Percentiles rank a stretch among this genome's conserved stretches.
phyloP scores from a whole-genome alignment of 129 eudicot genomes.

The Flaveria linearis region DNA sequence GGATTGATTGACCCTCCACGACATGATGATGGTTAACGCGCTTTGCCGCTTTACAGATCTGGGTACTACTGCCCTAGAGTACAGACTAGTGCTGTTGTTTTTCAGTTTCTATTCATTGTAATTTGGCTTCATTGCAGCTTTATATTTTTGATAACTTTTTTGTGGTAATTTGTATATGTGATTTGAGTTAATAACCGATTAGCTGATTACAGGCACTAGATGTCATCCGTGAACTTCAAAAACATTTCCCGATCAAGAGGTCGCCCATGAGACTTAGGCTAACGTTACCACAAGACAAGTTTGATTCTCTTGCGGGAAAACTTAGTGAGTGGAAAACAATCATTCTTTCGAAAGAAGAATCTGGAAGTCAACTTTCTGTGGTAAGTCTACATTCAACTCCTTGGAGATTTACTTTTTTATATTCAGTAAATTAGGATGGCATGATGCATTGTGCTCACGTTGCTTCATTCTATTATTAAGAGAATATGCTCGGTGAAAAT shows the following conservation, averaged over 20 bases:
- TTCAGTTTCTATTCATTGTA: neutral
- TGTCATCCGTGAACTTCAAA: conserved; percentile 94
- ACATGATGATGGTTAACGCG: neutral
- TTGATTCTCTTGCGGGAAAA: conserved; percentile 59
- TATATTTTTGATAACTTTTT: conserved; percentile 11
- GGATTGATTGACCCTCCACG: neutral
- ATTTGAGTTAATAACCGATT: neutral
- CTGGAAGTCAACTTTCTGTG: conserved; percentile 67
- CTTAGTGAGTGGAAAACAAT: conserved; percentile 63
- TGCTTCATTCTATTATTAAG: neutral
- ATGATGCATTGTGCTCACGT: neutral
- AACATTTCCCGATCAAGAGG: conserved; percentile 82
- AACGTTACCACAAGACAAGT: conserved; percentile 49
- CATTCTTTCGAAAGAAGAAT: conserved; percentile 70
- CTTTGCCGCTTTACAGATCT: too few relatives aligned
- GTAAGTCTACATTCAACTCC: conserved; percentile 47
- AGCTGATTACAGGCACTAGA: conserved; percentile 71
- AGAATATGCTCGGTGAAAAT: too few relatives aligned
- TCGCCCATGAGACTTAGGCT: conserved; percentile 83
- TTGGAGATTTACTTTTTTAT: neutral
- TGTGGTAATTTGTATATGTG: neutral
- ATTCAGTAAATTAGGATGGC: neutral
- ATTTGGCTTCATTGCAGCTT: neutral
- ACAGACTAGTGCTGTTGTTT: too few relatives aligned
- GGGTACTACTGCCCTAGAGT: too few relatives aligned